Percentiles rank a stretch among this genome's conserved stretches.
Conservation (phyloP, 495 filamentous ascomycete species). For the Aspergillus indologenus region DNA sequence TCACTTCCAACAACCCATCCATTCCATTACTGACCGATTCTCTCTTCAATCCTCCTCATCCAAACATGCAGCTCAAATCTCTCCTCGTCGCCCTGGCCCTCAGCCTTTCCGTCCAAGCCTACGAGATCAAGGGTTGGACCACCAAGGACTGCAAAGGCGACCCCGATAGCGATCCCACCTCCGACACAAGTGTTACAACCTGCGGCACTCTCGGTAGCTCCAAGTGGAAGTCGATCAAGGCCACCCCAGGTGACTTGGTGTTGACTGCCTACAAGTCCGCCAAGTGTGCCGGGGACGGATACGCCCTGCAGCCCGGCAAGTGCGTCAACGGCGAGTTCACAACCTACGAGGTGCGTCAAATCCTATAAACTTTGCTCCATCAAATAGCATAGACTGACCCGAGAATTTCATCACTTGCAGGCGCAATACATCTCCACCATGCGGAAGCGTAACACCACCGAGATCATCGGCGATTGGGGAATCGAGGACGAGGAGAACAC, state of each 20-base stretch:
- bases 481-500: background rate
- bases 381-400: background rate
- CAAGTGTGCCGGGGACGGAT: background rate
- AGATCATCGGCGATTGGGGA: background rate
- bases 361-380: no score
- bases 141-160: conserved; percentile 1
- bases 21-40: background rate
- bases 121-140: background rate
- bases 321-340: background rate
- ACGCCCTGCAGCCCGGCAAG: conserved; percentile 4
- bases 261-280: background rate
- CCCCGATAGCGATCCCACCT: background rate
- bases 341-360: background rate
- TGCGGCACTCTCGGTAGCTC: background rate
- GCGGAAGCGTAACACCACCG: background rate
- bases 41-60: background rate
- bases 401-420: background rate
- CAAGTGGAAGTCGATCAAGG: conserved; percentile 1
- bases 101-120: background rate
- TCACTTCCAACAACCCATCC: background rate
- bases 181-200: no score
- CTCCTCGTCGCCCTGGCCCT: background rate
- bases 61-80: conserved; percentile 6
- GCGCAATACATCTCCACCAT: background rate
- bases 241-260: background rate